Conservation (phyloP, 345 rosid species). For the Clausena lansium region DNA sequence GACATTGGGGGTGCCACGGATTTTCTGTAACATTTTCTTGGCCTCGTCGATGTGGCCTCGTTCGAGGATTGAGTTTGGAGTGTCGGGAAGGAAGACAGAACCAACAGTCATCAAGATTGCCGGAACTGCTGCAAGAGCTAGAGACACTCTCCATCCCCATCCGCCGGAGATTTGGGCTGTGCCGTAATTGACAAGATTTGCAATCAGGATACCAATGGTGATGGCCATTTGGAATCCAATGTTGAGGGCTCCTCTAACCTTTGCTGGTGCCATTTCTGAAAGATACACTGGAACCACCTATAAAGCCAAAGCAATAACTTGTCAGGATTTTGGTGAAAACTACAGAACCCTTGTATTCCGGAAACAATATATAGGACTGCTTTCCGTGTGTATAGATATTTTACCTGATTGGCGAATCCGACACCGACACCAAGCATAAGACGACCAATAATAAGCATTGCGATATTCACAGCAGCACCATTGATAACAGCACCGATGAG, state of each 20-base stretch:
- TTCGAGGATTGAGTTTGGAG: constrained; percentile 75
- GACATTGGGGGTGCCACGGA: constrained; percentile 52
- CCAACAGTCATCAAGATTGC: constrained; percentile 64
- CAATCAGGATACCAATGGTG: constrained; percentile 64
- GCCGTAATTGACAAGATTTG: constrained; percentile 64
- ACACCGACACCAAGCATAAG: constrained; percentile 74
- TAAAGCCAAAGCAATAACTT: neutral
- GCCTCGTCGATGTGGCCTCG: constrained; percentile 64
- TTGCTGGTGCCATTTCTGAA: constrained; percentile 83
- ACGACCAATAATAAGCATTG: constrained; percentile 63
- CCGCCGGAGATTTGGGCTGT: constrained; percentile 49
- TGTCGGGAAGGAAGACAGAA: constrained; percentile 64
- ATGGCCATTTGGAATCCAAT: constrained; percentile 78
- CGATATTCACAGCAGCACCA: constrained; percentile 52
- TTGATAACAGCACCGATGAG: constrained; percentile 59
- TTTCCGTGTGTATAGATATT: neutral
- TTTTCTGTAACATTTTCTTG: constrained; percentile 47
- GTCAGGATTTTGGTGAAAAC: neutral
- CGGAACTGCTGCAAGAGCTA: constrained; percentile 69
- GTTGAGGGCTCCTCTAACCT: constrained; percentile 74
- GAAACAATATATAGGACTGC: too few species aligned
- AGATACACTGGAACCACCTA: constrained; percentile 75
- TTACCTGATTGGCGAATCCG: constrained; percentile 87
- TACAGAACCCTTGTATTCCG: neutral
- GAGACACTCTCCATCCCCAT: constrained; percentile 75